Percentiles rank a stretch among this genome's conserved stretches.
These are phyloP conservation scores for Nannochloropsis salina DNA, from an alignment of 108 stramenopile species.

Conservation along the genomic window DNA sequence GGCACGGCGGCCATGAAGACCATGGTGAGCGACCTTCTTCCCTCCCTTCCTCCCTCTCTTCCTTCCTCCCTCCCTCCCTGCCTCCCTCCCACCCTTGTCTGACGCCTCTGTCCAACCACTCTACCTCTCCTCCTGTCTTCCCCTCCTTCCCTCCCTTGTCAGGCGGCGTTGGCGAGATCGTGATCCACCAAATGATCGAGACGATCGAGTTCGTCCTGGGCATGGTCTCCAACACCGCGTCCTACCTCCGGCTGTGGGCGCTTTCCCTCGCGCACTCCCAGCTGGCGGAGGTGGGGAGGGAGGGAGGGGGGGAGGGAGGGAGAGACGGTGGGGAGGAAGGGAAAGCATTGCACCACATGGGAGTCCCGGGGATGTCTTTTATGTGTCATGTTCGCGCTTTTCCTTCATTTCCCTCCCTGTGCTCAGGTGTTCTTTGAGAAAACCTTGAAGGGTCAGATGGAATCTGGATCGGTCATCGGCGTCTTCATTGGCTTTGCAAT, in stretches of 20 bases:
- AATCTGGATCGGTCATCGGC: slow-evolving; percentile 71
- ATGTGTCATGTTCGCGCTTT: not conserved
- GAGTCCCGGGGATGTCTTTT: not conserved
- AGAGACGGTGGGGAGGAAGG: not conserved
- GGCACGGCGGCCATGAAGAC: slow-evolving; percentile 60
- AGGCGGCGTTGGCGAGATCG: slow-evolving; percentile 68
- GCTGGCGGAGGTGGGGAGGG: slow-evolving; percentile 60
- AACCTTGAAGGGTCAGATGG: slow-evolving; percentile 83
- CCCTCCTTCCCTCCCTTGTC: not conserved
- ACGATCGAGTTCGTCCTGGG: slow-evolving; percentile 98
- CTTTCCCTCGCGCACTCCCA: slow-evolving; percentile 95
- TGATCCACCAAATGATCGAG: slow-evolving; percentile 95
- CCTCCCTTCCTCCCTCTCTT: not conserved
- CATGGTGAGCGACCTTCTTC: slow-evolving; percentile 43
- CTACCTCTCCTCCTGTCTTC: not conserved
- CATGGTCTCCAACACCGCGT: slow-evolving; percentile 97
- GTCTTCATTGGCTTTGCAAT: slow-evolving; percentile 89
- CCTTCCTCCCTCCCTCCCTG: not conserved
- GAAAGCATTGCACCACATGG: not conserved
- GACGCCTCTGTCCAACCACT: not conserved
- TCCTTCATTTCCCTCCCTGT: not conserved
- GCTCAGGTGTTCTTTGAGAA: slow-evolving; percentile 89
- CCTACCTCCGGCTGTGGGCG: slow-evolving; percentile 98
- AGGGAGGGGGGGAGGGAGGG: slow-evolving; percentile 1
- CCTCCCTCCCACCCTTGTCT: not conserved